Conservation (phyloP, 192 early-diverging fungal species). For the Coemansia guatemalensis region DNA sequence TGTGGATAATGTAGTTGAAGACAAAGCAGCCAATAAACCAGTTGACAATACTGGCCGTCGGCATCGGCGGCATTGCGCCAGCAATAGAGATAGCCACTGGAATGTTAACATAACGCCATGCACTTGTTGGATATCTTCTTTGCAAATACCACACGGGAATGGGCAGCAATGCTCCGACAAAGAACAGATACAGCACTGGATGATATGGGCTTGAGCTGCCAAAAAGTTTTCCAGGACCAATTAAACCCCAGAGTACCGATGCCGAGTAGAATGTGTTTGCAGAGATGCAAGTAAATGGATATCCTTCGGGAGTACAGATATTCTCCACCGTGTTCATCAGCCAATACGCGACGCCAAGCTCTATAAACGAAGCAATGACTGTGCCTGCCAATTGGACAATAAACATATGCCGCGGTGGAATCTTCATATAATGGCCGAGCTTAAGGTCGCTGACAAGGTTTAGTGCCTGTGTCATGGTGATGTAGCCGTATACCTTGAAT, state of each 20-base stretch:
- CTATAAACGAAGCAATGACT: slow-evolving; percentile 64
- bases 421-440: slow-evolving; percentile 80
- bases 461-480: slow-evolving; percentile 76
- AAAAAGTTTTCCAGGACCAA: slow-evolving; percentile 71
- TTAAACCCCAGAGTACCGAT: slow-evolving; percentile 77
- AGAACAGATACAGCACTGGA: slow-evolving; percentile 49
- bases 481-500: slow-evolving; percentile 86
- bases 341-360: slow-evolving; percentile 68
- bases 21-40: slow-evolving; percentile 67
- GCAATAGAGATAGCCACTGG: slow-evolving; percentile 68
- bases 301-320: slow-evolving; percentile 62
- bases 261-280: slow-evolving; percentile 67
- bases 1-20: slow-evolving; percentile 68
- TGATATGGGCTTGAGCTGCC: slow-evolving; percentile 59
- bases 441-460: slow-evolving; percentile 68
- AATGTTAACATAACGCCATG: slow-evolving; percentile 64
- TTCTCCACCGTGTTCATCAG: slow-evolving; percentile 61
- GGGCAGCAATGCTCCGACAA: slow-evolving; percentile 71
- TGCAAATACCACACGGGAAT: slow-evolving; percentile 70
- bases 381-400: slow-evolving; percentile 73
- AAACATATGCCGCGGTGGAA: slow-evolving; percentile 84
- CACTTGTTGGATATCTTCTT: slow-evolving; percentile 60
- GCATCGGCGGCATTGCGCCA: slow-evolving; percentile 63
- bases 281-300: slow-evolving; percentile 66
- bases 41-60: slow-evolving; percentile 66